Base-by-base conservation (phyloP, 2,329 filamentous ascomycete species). In the Aspergillus intermedius region DNA sequence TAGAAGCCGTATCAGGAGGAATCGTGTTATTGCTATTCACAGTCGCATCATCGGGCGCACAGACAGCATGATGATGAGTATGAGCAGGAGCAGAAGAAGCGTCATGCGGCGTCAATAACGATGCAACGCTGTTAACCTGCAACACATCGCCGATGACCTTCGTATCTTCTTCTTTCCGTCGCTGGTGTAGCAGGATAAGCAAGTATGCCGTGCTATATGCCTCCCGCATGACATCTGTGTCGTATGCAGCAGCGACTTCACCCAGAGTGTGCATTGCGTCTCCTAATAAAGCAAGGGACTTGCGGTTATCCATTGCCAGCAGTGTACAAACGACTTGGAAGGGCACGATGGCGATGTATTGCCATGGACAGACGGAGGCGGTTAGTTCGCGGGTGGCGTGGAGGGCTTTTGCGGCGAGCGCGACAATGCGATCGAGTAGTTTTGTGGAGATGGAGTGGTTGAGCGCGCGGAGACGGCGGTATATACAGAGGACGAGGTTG, bases 271-370 rank as follows among this genome's bases (percentile, higher is more conserved):
- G 66, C 74, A 82, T 77, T 0, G 77, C 78, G 19, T 77, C 74
- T 2, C 66, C 64, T 4, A 82, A 68, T 48, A 77, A 66, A 0
- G 67, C 65, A 0, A 80, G 63, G 0, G 76, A 76, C 0, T 76
- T 67, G 0, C 69, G 68, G 0, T 69, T 79, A 45, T 82, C 79
- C 44, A 82, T 77, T 0, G 76, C 77, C 1, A 82, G 65, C 4
- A 81, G 63, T 0, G 78, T 69, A 50, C 79, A 81, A 25, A 82
- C 70, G 0, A 79, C 73, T 46, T 82, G 79, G 51, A 82, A 82
- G 0, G 79, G 79, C 0, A 82, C 76, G 44, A 82, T 81, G 23
- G 77, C 77, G 42, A 79, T 73, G 49, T 82, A 79, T 54, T 82
- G 80, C 79, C 79, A 83, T 0, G 79, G 78, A 2, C 69, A 67